phyloP scores from a whole-genome alignment of 768 basidiomycete genomes.

The Solioccasus polychromus region DNA sequence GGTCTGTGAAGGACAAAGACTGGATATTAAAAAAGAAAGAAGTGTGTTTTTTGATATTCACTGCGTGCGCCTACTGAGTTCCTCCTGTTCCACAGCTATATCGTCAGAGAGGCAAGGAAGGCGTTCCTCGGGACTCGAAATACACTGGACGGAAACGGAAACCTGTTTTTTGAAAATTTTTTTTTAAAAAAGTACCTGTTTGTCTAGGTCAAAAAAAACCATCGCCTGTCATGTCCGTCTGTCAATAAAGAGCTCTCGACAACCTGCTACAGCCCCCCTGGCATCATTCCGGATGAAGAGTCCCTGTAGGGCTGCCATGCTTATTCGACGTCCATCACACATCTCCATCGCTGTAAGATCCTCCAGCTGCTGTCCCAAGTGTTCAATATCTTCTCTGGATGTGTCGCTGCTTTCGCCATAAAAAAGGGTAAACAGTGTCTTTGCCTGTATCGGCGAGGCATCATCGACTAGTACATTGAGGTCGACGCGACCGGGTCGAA shows the following conservation, averaged over 20 bases:
- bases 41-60: slow-evolving; percentile 39
- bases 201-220: too few relatives aligned
- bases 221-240: slow-evolving; percentile 26
- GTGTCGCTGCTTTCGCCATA: slow-evolving; percentile 54
- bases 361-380: slow-evolving; percentile 52
- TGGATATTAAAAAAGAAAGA: slow-evolving; percentile 99
- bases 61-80: slow-evolving; percentile 2
- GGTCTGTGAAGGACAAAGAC: slow-evolving; percentile 70
- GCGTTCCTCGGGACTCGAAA: slow-evolving; percentile 82
- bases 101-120: slow-evolving; percentile 79
- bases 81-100: slow-evolving; percentile 52
- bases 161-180: slow-evolving; percentile 57
- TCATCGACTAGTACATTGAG: slow-evolving; percentile 81
- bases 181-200: neutral
- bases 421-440: slow-evolving; percentile 76
- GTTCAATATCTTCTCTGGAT: slow-evolving; percentile 36
- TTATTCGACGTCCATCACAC: slow-evolving; percentile 57
- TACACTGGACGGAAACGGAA: slow-evolving; percentile 91
- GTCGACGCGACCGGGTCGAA: slow-evolving; percentile 95
- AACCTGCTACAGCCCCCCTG: slow-evolving; percentile 50
- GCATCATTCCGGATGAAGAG: slow-evolving; percentile 81
- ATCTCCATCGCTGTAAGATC: slow-evolving; percentile 52
- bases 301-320: slow-evolving; percentile 97
- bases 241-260: slow-evolving; percentile 40
- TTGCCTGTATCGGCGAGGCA: slow-evolving; percentile 78